Conservation (phyloP, 2,329 filamentous ascomycete species). For the Fusarium papillatum region DNA sequence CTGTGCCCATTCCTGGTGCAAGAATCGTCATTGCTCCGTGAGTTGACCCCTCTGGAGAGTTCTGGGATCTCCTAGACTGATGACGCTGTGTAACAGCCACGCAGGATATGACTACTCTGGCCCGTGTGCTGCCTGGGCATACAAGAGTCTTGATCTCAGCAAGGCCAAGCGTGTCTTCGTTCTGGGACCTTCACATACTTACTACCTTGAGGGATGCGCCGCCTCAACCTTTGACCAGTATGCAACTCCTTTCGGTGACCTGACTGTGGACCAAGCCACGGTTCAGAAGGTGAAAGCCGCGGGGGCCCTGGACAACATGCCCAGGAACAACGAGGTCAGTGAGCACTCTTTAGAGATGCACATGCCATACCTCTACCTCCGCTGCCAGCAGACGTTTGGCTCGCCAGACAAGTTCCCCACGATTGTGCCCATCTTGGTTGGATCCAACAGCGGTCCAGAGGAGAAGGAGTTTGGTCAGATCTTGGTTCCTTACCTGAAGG, state of each 20-base stretch:
- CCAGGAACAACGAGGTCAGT: not conserved
- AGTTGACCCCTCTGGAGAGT: conserved; percentile 50
- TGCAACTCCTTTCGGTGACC: conserved; percentile 80
- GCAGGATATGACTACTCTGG: conserved; percentile 96
- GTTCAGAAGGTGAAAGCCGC: conserved; percentile 52
- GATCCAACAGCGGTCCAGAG: conserved; percentile 73
- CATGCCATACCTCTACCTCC: conserved; percentile 91
- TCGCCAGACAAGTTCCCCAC: conserved; percentile 72
- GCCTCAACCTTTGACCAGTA: conserved; percentile 80
- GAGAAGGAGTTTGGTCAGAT: conserved; percentile 79
- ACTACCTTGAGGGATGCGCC: conserved; percentile 83
- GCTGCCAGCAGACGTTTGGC: conserved; percentile 67
- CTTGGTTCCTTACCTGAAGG: conserved; percentile 80
- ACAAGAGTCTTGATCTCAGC: conserved; percentile 87
- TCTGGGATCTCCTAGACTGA: no score
- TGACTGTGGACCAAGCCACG: conserved; percentile 73
- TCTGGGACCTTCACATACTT: conserved; percentile 92
- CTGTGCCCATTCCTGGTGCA: conserved; percentile 79
- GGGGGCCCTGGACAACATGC: not conserved
- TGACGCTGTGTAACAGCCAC: conserved; percentile 69
- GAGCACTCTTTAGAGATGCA: conserved; percentile 96
- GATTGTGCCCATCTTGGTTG: conserved; percentile 89
- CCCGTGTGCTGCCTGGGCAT: conserved; percentile 93
- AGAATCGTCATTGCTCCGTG: conserved; percentile 95
- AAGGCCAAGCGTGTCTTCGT: conserved; percentile 90